These are phyloP conservation scores for Pugionium dolabratum DNA, from an alignment of 345 rosid species.

Conservation along the genomic window DNA sequence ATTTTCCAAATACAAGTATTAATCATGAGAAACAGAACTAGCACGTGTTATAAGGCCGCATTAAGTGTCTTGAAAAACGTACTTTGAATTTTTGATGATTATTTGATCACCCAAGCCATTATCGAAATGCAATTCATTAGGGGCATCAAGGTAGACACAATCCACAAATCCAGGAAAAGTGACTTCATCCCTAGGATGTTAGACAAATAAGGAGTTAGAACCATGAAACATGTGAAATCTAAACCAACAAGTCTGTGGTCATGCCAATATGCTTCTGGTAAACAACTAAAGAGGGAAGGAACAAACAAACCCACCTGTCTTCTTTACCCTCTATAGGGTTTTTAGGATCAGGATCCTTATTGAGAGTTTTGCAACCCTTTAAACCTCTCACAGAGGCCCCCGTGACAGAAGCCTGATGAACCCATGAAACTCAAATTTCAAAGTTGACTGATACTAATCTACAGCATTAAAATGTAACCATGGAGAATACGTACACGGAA, in stretches of 20 bases:
- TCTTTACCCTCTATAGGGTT: slow-evolving; percentile 77
- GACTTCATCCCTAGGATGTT: slow-evolving; percentile 65
- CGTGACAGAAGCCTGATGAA: slow-evolving; percentile 73
- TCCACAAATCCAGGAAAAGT: slow-evolving; percentile 91
- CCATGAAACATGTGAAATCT: slow-evolving; percentile 15
- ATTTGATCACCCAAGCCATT: slow-evolving; percentile 84
- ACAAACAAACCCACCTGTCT: slow-evolving; percentile 61
- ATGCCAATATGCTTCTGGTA: not conserved
- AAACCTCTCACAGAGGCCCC: slow-evolving; percentile 76
- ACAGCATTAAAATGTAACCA: not conserved
- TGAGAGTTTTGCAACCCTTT: slow-evolving; percentile 86
- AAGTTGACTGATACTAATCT: slow-evolving; percentile 6
- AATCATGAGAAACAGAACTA: slow-evolving; percentile 16
- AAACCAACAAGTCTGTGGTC: slow-evolving; percentile 4
- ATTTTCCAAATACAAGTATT: slow-evolving; percentile 14
- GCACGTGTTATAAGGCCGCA: slow-evolving; percentile 12
- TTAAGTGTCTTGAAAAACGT: slow-evolving; percentile 27
- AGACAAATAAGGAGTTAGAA: slow-evolving; percentile 33
- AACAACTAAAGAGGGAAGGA: not conserved
- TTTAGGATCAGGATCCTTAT: slow-evolving; percentile 88
- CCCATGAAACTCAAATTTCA: not conserved
- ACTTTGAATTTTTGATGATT: slow-evolving; percentile 73
- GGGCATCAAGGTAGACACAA: slow-evolving; percentile 75
- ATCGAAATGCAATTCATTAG: slow-evolving; percentile 60
- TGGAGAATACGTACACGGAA: slow-evolving; percentile 56